These are phyloP conservation scores for Eucalyptus sideroxylon DNA, from an alignment of 345 rosid genomes.

Conservation along the genomic window DNA sequence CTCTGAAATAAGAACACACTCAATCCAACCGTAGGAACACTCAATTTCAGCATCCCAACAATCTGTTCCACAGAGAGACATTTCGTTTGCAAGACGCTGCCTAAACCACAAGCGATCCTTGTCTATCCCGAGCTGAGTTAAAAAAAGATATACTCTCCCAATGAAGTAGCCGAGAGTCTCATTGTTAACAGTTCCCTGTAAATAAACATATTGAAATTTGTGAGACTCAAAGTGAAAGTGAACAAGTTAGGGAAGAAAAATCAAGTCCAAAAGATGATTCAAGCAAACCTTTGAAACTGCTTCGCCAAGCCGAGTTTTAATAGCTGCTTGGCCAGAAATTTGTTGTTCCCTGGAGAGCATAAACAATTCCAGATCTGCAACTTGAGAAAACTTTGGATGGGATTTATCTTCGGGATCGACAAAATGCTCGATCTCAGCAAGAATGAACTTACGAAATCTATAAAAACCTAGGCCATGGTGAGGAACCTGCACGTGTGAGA, in stretches of 20 bases:
- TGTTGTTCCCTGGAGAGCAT: slow-evolving; percentile 89
- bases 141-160: too few species aligned
- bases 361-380: slow-evolving; percentile 55
- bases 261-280: background rate
- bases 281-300: slow-evolving; percentile 64
- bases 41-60: slow-evolving; percentile 99
- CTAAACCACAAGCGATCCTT: slow-evolving; percentile 65
- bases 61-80: slow-evolving; percentile 92
- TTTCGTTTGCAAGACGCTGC: slow-evolving; percentile 90
- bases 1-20: slow-evolving; percentile 95
- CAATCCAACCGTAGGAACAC: slow-evolving; percentile 91
- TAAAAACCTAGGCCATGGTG: slow-evolving; percentile 81
- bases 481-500: slow-evolving; percentile 42
- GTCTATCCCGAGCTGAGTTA: slow-evolving; percentile 68
- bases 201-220: background rate
- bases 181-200: slow-evolving; percentile 13
- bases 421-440: slow-evolving; percentile 93
- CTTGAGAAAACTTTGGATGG: slow-evolving; percentile 67
- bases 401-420: slow-evolving; percentile 91
- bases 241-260: background rate
- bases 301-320: slow-evolving; percentile 42
- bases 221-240: background rate
- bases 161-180: too few species aligned
- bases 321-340: slow-evolving; percentile 74
- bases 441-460: slow-evolving; percentile 75